phyloP scores from a whole-genome alignment of 495 filamentous ascomycete genomes.

The Trichoderma reesei region DNA sequence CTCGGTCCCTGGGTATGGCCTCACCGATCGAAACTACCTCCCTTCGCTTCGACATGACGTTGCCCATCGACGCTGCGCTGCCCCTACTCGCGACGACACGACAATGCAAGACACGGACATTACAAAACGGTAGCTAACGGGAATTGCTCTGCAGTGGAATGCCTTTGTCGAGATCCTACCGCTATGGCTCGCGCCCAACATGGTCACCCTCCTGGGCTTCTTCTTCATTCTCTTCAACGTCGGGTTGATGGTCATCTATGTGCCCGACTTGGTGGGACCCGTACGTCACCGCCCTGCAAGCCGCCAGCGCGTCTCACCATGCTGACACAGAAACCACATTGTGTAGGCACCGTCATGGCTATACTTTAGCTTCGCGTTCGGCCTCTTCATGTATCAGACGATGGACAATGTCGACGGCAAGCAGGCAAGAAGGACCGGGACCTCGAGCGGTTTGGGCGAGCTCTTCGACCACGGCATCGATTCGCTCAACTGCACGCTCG shows the following conservation, averaged over 20 bases:
- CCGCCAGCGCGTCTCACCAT: neutral
- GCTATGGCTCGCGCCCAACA: slow-evolving; percentile 93
- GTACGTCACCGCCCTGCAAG: slow-evolving; percentile 37
- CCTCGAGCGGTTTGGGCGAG: slow-evolving; percentile 88
- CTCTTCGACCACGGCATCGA: slow-evolving; percentile 99
- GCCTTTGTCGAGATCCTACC: slow-evolving; percentile 86
- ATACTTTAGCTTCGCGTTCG: slow-evolving; percentile 89
- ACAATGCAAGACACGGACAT: neutral
- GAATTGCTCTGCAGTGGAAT: slow-evolving; percentile 64
- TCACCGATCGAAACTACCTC: slow-evolving; percentile 9
- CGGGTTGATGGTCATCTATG: slow-evolving; percentile 62
- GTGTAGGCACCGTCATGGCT: slow-evolving; percentile 74
- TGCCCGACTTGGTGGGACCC: slow-evolving; percentile 89
- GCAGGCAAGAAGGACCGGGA: slow-evolving; percentile 88
- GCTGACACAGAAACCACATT: slow-evolving; percentile 14
- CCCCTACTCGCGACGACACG: neutral
- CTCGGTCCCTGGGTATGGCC: slow-evolving; percentile 83
- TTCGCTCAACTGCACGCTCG: slow-evolving; percentile 91
- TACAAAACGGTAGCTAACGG: slow-evolving; percentile 12
- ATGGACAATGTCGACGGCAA: slow-evolving; percentile 99
- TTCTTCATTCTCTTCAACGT: slow-evolving; percentile 87
- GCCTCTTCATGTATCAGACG: slow-evolving; percentile 96
- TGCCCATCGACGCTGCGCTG: slow-evolving; percentile 6
- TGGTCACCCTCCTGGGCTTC: slow-evolving; percentile 94
- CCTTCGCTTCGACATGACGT: neutral